Base-by-base conservation (phyloP, 768 basidiomycete genomes). In the Auricularia sp. region DNA sequence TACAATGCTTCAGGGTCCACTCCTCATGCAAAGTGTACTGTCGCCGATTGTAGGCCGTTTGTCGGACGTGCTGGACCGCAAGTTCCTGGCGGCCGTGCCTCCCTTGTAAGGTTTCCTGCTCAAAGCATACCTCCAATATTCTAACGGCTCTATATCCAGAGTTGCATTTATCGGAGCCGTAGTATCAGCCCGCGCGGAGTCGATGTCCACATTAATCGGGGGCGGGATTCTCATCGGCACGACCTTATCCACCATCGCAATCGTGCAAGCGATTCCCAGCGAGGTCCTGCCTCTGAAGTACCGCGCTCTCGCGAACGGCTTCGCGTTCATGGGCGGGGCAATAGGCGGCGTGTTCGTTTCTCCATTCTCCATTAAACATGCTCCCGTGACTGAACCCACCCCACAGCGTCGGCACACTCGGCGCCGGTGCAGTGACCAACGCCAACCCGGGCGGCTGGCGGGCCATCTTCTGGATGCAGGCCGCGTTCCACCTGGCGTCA, bases 401-500 rank as follows among this genome's bases (percentile, higher is more conserved):
- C 16, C 14, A 18, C 21, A 51, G 47, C 18, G 47, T 51, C 18
- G 47, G 47, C 47, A 21, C 14, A 23, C 21, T 54, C 3, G 18
- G 47, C 7, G 23, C 18, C n/a, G 39, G 42, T 3, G 42, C 61
- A n/a, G 35, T 63, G 47, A 63, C 62, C 3, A 47, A 21, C 62
- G 35, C 35, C n/a, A 64, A 66, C 36, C 59, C 65, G 29, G 23
- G 59, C 18, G 61, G 62, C 8, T 66, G 65, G 65, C 3, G 65
- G 35, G 54, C 64, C 36, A 66, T 66, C 51, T 66, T 63, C 62
- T 66, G 65, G 65, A 63, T 63, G 62, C 62, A 63, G 36, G 51
- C 47, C 6, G 62, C 62, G 21, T 63, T 63, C 62, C 62, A 63
- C 51, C 47, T 54, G 12, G 51, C 54, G 47, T 21, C 47, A 1